These are phyloP conservation scores for Rusavskia elegans DNA, from an alignment of 495 filamentous ascomycete genomes.

Conservation along the genomic window DNA sequence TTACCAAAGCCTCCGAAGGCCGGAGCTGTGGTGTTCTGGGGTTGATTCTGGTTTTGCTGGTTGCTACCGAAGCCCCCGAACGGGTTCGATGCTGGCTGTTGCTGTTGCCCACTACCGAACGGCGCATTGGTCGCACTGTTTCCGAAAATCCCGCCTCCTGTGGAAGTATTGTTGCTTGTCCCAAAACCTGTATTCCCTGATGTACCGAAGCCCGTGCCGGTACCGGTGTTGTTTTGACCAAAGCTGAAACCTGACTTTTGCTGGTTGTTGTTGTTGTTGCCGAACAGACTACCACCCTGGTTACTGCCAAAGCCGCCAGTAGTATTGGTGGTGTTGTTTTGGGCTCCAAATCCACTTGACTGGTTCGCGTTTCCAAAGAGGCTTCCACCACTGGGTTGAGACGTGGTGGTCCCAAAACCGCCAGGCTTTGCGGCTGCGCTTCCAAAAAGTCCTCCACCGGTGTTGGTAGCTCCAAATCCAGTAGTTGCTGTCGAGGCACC, in stretches of 20 bases:
- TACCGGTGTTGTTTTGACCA: slow-evolving; percentile 18
- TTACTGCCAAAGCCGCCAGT: slow-evolving; percentile 25
- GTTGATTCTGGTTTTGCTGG: slow-evolving; percentile 25
- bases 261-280: slow-evolving; percentile 20
- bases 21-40: slow-evolving; percentile 19
- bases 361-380: slow-evolving; percentile 32
- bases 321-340: slow-evolving; percentile 22
- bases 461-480: slow-evolving; percentile 23
- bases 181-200: slow-evolving; percentile 9
- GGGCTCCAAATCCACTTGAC: slow-evolving; percentile 6
- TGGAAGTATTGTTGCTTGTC: slow-evolving; percentile 2
- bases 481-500: slow-evolving; percentile 29
- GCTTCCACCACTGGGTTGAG: slow-evolving; percentile 20
- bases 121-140: background rate
- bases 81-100: slow-evolving; percentile 11
- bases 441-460: slow-evolving; percentile 36
- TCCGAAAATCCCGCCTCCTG: slow-evolving; percentile 18
- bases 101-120: slow-evolving; percentile 28
- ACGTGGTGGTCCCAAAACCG: slow-evolving; percentile 5
- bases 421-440: slow-evolving; percentile 14
- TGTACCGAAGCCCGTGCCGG: slow-evolving; percentile 16
- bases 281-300: slow-evolving; percentile 29
- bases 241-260: slow-evolving; percentile 32
- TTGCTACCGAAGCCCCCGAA: slow-evolving; percentile 30
- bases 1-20: slow-evolving; percentile 17